These are phyloP conservation scores for Leersia perrieri DNA, from an alignment of 176 grass and related monocot species.

Conservation along the genomic window DNA sequence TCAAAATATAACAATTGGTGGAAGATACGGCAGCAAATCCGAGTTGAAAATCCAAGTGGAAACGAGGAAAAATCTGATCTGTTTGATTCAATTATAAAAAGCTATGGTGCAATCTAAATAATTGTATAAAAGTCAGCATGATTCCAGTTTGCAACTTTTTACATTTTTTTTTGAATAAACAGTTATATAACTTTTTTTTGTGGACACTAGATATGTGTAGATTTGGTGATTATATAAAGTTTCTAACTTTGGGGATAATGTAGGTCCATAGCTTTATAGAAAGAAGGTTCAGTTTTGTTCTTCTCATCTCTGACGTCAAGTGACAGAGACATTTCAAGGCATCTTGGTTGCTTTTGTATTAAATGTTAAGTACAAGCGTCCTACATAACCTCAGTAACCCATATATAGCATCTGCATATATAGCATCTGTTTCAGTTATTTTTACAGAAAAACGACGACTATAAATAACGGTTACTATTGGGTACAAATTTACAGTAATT, in stretches of 20 bases:
- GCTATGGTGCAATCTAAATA: neutral
- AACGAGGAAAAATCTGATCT: neutral
- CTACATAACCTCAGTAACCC: neutral
- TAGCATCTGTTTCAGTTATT: no score
- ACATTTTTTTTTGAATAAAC: no score
- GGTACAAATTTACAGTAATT: conserved; percentile 14
- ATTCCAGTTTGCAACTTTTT: no score
- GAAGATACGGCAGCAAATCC: neutral
- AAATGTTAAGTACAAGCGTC: neutral
- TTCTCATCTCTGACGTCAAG: neutral
- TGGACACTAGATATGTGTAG: neutral
- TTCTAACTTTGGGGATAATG: neutral
- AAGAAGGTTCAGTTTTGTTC: neutral
- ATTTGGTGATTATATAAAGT: neutral
- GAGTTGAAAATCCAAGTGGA: neutral
- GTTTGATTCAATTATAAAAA: neutral
- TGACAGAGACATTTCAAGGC: neutral
- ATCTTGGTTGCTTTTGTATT: neutral
- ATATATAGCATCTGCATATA: neutral
- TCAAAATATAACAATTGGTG: neutral
- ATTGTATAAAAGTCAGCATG: no score
- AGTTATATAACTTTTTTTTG: neutral
- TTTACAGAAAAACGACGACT: neutral
- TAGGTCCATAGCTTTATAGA: neutral
- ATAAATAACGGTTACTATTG: neutral